Evolutionary conservation across 2,329 filamentous ascomycete species (phyloP), one percentile per base, ranked within the genome.

Genomic region (Blumeriella jaapii): DNA sequence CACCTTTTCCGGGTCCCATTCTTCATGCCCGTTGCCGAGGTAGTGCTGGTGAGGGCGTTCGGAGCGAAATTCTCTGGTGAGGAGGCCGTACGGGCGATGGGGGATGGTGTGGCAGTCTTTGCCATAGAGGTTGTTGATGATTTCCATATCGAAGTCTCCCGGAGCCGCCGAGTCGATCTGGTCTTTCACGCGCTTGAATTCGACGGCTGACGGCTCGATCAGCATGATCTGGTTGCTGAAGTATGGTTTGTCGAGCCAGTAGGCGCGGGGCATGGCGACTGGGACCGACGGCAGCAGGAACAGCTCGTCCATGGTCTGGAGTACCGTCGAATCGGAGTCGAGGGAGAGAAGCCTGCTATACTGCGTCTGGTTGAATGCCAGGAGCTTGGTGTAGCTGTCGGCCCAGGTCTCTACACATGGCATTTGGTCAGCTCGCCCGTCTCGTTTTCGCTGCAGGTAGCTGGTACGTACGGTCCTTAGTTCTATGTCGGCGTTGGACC

Each of bases 231-330:
- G 65, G 2, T 72, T 74, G 0, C 74, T 72, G 8, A 83, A 61
- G 6, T 60, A 61, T 1, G 64, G 59, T 0, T 69, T 69, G 4
- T 69, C 62, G 1, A 74, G 61, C 79, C 79, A 84, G 54, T 84
- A 83, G 6, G 79, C 80, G 19, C 74, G 69, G 1, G 79, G 76
- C 68, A 83, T 77, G 2, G 78, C 78, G 3, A 79, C 66, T 1
- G 68, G 61, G 1, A 68, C 65, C 1, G 60, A 53, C 0, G 79
- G 80, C 1, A 80, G 61, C 17, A 78, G 66, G 57, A 85, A 85
- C 0, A 84, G 64, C 36, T 83, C 78, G 46, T 85, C 80, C 64
- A 84, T 69, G 14, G 64, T 58, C 40, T 75, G 62, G 3, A 80
- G 63, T 3, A 84, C 58, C 1, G 69, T 69, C 14, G 71, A 63